Evolutionary conservation across 257 asterid species (phyloP).

Genomic region (Cruciata laevipes): DNA sequence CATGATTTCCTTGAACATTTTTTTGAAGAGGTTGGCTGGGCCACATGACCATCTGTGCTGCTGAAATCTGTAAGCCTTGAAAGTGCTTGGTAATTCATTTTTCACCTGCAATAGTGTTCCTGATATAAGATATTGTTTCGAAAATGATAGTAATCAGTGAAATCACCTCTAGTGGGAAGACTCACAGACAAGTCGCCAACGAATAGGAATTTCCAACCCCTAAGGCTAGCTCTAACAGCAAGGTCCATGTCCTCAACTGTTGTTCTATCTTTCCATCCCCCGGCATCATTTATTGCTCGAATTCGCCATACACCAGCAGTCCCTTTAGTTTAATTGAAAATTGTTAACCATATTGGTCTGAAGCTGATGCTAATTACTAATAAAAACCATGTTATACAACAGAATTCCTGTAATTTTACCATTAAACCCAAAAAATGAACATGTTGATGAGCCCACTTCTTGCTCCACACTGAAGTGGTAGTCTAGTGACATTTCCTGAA

Average conservation of each 20-base stretch:
- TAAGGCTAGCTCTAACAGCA: conserved; percentile 73
- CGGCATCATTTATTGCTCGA: conserved; percentile 58
- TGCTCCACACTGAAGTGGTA: conserved; percentile 71
- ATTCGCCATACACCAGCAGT: conserved; percentile 76
- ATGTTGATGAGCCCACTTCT: conserved; percentile 76
- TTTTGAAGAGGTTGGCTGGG: conserved; percentile 80
- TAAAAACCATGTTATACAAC: neutral
- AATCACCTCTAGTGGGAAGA: conserved; percentile 10
- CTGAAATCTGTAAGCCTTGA: conserved; percentile 78
- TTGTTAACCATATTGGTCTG: conserved; percentile 2
- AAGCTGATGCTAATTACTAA: conserved; percentile 7
- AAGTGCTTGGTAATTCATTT: conserved; percentile 84
- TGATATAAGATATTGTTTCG: conserved; percentile 10
- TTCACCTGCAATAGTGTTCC: conserved; percentile 50
- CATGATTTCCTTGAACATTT: conserved; percentile 65
- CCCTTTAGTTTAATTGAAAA: conserved; percentile 32
- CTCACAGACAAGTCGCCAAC: conserved; percentile 62
- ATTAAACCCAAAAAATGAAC: conserved; percentile 63
- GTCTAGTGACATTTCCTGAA: conserved; percentile 67
- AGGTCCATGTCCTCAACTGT: conserved; percentile 88
- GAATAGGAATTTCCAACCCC: conserved; percentile 67
- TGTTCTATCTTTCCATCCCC: conserved; percentile 81
- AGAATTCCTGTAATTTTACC: conserved; percentile 29
- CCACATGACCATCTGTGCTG: conserved; percentile 95
- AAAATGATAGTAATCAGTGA: conserved; percentile 13